Evolutionary conservation across 2,329 filamentous ascomycete species (phyloP).

Genomic region (Fusarium longipes): DNA sequence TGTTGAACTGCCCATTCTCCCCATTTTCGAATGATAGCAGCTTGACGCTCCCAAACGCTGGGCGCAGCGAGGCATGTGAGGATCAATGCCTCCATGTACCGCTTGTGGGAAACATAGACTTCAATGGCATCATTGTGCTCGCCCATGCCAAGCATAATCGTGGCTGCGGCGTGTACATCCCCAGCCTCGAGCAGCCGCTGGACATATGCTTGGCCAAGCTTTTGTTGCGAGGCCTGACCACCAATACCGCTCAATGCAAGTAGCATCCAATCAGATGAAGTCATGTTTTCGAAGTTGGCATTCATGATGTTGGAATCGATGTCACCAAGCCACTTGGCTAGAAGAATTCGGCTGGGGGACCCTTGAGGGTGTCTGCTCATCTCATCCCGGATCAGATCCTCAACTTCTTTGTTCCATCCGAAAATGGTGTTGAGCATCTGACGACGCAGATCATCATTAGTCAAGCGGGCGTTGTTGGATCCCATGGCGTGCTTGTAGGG

Average conservation of each 20-base stretch:
- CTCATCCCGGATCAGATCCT: slow-evolving; percentile 86
- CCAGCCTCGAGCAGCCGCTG: slow-evolving; percentile 89
- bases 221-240: slow-evolving; percentile 79
- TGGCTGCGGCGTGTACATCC: slow-evolving; percentile 91
- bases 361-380: slow-evolving; percentile 77
- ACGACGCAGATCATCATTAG: slow-evolving; percentile 81
- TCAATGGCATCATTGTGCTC: slow-evolving; percentile 96
- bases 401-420: slow-evolving; percentile 89
- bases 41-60: slow-evolving; percentile 89
- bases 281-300: slow-evolving; percentile 85
- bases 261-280: slow-evolving; percentile 96
- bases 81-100: slow-evolving; percentile 92
- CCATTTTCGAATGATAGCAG: slow-evolving; percentile 91
- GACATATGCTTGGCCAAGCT: slow-evolving; percentile 89
- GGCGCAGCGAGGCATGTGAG: slow-evolving; percentile 87
- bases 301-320: slow-evolving; percentile 84
- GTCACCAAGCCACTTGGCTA: slow-evolving; percentile 93
- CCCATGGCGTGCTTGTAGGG: slow-evolving; percentile 78
- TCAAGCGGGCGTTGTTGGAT: slow-evolving; percentile 68
- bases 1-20: slow-evolving; percentile 90
- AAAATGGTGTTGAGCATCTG: slow-evolving; percentile 97
- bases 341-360: slow-evolving; percentile 81
- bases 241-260: slow-evolving; percentile 91
- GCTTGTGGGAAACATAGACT: slow-evolving; percentile 91
- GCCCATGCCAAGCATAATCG: slow-evolving; percentile 91